Evolutionary conservation across 1,139 yeast genomes (phyloP).

Genomic region (Groenewaldozyma auringiensis): DNA sequence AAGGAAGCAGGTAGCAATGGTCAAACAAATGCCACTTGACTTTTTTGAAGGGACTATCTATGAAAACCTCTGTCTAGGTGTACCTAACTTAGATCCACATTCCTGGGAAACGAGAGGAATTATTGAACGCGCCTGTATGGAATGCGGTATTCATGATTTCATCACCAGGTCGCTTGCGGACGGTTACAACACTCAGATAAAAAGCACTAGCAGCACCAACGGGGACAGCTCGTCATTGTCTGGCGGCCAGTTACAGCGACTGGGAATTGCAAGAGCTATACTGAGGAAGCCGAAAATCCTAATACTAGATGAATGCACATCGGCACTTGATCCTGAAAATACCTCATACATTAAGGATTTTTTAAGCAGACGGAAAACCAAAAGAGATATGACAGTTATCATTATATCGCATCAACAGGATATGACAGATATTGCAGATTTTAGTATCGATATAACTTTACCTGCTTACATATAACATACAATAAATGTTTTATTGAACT

Average conservation of each 20-base stretch:
- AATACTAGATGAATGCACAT: constrained; percentile 66
- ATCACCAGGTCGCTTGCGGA: constrained; percentile 26
- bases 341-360: constrained; percentile 33
- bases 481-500: not conserved
- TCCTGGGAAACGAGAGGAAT: constrained; percentile 29
- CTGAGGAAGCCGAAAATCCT: constrained; percentile 51
- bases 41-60: constrained; percentile 68
- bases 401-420: constrained; percentile 84
- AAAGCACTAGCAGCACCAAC: constrained; percentile 28
- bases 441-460: constrained; percentile 20
- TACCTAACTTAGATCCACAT: constrained; percentile 12
- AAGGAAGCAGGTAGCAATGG: constrained; percentile 64
- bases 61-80: constrained; percentile 70
- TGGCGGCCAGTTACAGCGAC: constrained; percentile 86
- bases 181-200: constrained; percentile 43
- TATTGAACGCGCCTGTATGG: constrained; percentile 20
- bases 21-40: constrained; percentile 71
- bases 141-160: constrained; percentile 31
- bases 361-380: constrained; percentile 47
- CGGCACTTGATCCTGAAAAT: constrained; percentile 59
- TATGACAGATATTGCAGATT: constrained; percentile 45
- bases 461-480: not conserved
- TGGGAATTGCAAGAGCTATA: constrained; percentile 77
- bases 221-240: constrained; percentile 35
- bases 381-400: constrained; percentile 55